Evolutionary conservation across 768 basidiomycete genomes (phyloP).

Genomic region (Dentipellis sp.): DNA sequence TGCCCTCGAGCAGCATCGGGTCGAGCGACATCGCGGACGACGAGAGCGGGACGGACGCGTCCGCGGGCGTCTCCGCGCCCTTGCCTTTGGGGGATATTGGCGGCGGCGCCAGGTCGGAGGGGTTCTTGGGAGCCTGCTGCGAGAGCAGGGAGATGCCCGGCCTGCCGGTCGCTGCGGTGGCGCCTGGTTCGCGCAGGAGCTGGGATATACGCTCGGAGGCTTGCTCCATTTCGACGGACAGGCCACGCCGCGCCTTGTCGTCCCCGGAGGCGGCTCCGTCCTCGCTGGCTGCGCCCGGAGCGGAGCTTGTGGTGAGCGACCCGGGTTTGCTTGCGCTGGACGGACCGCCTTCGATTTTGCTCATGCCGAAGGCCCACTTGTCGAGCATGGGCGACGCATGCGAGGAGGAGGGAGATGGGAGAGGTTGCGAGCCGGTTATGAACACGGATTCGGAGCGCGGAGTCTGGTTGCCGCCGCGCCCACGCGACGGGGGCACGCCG

Average conservation of each 20-base stretch:
- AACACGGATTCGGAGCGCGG: constrained; percentile 74
- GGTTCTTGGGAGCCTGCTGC: constrained; percentile 46
- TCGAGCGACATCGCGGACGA: constrained; percentile 23
- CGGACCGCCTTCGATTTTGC: constrained; percentile 57
- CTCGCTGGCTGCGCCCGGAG: constrained; percentile 15
- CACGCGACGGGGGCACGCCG: constrained; percentile 89
- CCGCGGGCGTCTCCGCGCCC: constrained; percentile 17
- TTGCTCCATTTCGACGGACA: constrained; percentile 30
- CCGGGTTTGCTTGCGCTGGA: constrained; percentile 25
- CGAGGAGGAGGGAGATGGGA: constrained; percentile 78
- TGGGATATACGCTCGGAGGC: constrained; percentile 44
- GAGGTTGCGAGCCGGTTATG: constrained; percentile 90
- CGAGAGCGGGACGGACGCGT: constrained; percentile 8
- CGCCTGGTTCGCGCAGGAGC: constrained; percentile 34
- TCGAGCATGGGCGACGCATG: constrained; percentile 67
- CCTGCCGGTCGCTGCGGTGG: constrained; percentile 27
- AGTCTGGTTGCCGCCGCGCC: constrained; percentile 93
- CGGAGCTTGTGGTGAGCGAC: constrained; percentile 15
- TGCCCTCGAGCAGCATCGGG: constrained; percentile 18
- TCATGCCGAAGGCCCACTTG: constrained; percentile 89
- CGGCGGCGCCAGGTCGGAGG: constrained; percentile 8
- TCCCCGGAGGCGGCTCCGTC: constrained; percentile 7
- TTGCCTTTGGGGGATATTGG: constrained; percentile 18
- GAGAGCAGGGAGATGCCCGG: constrained; percentile 64
- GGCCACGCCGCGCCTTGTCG: constrained; percentile 13